Conservation (phyloP, 2,329 filamentous ascomycete genomes). For the Calonectria ilicicola region DNA sequence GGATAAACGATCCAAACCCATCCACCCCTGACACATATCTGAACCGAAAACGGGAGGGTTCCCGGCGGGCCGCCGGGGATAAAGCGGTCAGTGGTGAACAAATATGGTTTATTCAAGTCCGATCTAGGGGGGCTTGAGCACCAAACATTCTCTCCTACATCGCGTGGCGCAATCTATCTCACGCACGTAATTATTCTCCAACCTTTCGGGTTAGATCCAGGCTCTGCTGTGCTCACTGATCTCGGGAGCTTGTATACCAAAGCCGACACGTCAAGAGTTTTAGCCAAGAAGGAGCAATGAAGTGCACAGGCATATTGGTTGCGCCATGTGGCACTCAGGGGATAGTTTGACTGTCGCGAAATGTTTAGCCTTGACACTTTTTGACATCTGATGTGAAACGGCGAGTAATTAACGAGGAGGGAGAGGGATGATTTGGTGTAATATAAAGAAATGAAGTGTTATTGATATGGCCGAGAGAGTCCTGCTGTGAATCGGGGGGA, state of each 20-base stretch:
- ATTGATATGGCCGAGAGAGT: background rate
- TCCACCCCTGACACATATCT: background rate
- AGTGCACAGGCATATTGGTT: background rate
- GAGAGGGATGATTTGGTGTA: background rate
- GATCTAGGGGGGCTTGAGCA: background rate
- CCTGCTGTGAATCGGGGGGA: background rate
- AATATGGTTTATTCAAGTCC: background rate
- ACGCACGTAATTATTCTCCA: background rate
- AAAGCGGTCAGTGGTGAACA: background rate
- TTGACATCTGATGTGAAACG: background rate
- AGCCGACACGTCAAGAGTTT: slow-evolving; percentile 1
- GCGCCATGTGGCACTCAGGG: background rate
- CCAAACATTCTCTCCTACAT: background rate
- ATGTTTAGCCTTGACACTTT: background rate
- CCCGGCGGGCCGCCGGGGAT: background rate
- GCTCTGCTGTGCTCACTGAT: background rate
- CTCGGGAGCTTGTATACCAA: background rate
- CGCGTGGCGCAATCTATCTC: background rate
- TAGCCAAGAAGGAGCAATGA: background rate
- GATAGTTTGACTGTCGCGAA: background rate
- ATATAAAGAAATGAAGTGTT: background rate
- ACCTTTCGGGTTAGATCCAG: background rate
- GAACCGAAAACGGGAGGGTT: background rate
- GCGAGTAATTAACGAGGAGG: background rate
- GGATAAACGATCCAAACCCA: background rate